Evolutionary conservation across 352 stramenopile species (phyloP).

Genomic region (Globisporangium spiculum): DNA sequence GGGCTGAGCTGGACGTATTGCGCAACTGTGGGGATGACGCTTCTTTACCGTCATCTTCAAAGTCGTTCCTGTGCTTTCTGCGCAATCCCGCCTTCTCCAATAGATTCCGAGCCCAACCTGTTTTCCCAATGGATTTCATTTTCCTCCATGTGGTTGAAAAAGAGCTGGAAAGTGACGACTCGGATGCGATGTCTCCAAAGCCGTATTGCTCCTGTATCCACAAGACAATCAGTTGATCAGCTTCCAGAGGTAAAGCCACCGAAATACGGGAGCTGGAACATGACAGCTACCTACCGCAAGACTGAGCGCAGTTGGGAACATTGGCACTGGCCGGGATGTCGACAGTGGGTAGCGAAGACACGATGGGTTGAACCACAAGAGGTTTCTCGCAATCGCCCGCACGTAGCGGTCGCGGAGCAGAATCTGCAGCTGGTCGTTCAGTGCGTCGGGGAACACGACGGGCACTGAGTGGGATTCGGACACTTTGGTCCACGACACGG

Average conservation of each 20-base stretch:
- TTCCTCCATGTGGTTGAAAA: slow-evolving; percentile 59
- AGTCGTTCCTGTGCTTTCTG: slow-evolving; percentile 17
- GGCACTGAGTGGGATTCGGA: slow-evolving; percentile 63
- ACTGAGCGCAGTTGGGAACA: slow-evolving; percentile 48
- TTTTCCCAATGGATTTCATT: slow-evolving; percentile 49
- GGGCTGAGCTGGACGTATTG: slow-evolving; percentile 42
- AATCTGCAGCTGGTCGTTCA: slow-evolving; percentile 53
- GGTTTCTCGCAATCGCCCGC: slow-evolving; percentile 38
- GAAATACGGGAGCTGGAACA: too few relatives aligned
- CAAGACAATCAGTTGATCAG: not conserved
- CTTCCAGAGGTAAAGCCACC: too few relatives aligned
- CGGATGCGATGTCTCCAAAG: slow-evolving; percentile 68
- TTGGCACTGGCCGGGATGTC: slow-evolving; percentile 38
- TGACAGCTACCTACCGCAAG: slow-evolving; percentile 30
- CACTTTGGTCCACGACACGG: slow-evolving; percentile 69
- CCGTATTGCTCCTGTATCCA: slow-evolving; percentile 65
- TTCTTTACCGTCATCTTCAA: slow-evolving; percentile 13
- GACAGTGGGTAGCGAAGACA: slow-evolving; percentile 34
- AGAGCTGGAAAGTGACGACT: slow-evolving; percentile 39
- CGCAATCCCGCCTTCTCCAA: slow-evolving; percentile 52
- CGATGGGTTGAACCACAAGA: slow-evolving; percentile 39
- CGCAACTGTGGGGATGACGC: slow-evolving; percentile 16
- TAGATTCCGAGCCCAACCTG: slow-evolving; percentile 52
- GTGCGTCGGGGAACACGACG: slow-evolving; percentile 50
- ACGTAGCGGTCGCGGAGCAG: slow-evolving; percentile 49